Conservation (phyloP, 768 basidiomycete genomes). For the Russula virescens region DNA sequence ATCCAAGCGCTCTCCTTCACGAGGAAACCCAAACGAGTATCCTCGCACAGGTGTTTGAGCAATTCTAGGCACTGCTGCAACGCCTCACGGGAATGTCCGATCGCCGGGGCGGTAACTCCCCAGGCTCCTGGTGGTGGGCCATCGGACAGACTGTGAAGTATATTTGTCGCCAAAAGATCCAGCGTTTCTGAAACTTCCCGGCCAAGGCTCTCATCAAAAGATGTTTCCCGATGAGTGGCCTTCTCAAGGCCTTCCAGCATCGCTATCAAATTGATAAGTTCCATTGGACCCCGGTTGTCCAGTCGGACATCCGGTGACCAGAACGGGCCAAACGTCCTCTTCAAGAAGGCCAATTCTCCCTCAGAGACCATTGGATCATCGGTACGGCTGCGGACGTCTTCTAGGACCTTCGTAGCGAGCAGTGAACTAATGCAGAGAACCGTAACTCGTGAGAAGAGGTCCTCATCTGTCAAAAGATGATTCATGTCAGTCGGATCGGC, state of each 20-base stretch:
- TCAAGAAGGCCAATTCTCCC: neutral
- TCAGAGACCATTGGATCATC: neutral
- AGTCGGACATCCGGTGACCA: neutral
- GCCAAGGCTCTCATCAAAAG: no score
- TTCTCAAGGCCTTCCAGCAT: neutral
- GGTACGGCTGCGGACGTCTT: no score
- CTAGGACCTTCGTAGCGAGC: no score
- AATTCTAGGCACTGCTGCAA: neutral
- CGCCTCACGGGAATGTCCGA: neutral
- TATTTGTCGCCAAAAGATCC: neutral
- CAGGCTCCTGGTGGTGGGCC: neutral
- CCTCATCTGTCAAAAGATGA: neutral
- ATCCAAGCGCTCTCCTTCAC: neutral
- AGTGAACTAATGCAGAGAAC: no score
- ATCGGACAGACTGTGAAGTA: neutral
- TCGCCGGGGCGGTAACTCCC: neutral
- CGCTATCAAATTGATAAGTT: neutral
- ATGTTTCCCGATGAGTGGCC: no score
- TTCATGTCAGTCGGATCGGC: neutral
- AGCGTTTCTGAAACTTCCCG: no score
- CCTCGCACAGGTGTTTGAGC: neutral
- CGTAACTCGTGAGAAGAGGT: no score
- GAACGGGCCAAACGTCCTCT: neutral
- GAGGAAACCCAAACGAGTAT: neutral
- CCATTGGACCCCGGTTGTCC: neutral